Evolutionary conservation across 2,329 filamentous ascomycete species (phyloP), one percentile per base, ranked within the genome.

Genomic region (Teratosphaeria destructans): DNA sequence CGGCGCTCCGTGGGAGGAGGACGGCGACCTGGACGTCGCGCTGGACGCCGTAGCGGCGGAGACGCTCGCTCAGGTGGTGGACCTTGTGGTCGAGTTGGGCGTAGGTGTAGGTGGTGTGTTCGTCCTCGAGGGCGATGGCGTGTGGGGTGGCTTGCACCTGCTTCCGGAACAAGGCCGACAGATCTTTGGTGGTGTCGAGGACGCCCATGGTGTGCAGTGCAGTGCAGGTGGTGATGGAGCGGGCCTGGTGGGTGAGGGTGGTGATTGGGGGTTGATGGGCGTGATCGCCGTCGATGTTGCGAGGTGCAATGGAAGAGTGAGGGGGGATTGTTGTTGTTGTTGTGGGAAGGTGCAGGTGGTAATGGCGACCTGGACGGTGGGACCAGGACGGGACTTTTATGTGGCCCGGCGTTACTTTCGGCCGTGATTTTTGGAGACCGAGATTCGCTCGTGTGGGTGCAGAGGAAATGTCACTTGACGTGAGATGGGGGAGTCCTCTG

Each of bases 21-120:
- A 93, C 85, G 57, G 89, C 89, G 35, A 92, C 88, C 19, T 90
- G 80, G 65, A 80, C 81, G 72, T 93, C 88, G 61, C 88, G 85
- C 59, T 83, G 81, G 58, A 92, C 88, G 52, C 87, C 86, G 74
- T 86, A 80, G 58, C 77, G 73, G 52, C 84, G 85, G 56, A 93
- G 81, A 54, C 81, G 82, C 66, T 78, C 76, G 59, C 87, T 81
- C 59, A 92, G 82, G n/a, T 76, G 75, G 60, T 81, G 81, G 54
- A 89, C 87, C 71, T 85, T 83, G 55, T 79, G 73, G 69, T 90
- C 86, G 60, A 93, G 81, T 76, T 90, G 81, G 54, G 81, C 79
- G 72, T 93, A 93, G 56, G 87, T 90, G 70, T 88, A 85, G 56
- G 77, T 82, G 60, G 78, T 77, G 47, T 75, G 77, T 63, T 85